Base-by-base conservation (phyloP, 352 stramenopile genomes). In the Halophytophthora polymorphica region DNA sequence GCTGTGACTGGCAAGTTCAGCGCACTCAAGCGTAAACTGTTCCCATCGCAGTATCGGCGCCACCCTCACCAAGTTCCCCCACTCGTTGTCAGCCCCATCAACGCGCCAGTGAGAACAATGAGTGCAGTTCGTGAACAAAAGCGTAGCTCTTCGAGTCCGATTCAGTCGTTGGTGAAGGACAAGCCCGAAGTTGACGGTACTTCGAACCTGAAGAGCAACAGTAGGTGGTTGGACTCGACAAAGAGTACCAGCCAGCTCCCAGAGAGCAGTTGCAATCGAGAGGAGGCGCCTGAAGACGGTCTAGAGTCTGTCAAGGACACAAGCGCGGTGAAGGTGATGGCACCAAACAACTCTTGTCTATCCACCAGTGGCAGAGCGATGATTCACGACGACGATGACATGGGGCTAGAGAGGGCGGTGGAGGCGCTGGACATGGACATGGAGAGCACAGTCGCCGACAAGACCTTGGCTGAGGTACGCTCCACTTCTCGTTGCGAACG, bases 1-100 rank as follows among this genome's bases (percentile, higher is more conserved):
- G 19, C 18, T 42, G 5, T 31, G 8, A 56, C 42, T 12, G 62
- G 53, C 36, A 80, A 73, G 56, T 79, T 86, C 45, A 60, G 62
- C 35, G 60, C 61, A 11, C 46, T 86, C 45, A 84, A 84, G 52
- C 59, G 75, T 5, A 84, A 84, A 29, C 35, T 86, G 1, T 86
- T 86, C 42, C 73, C 73, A 11, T 74, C 61, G 14, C 64, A 64
- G 15, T 73, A 77, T 56, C 75, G 75, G 14, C 65, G 71, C 8
- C 56, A 76, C 23, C 73, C 75, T 25, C 52, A 49, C 15, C 58
- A 61, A 2, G 70, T 84, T 19, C 70, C 75, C 6, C 65, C 72
- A 17, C 46, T 86, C 2, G 14, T 77, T 19, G 53, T 71, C 34
- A 86, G 70, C 56, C 75, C 75, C 1, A 75, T 79, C 25, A 60